These are phyloP conservation scores for Xenoacremonium recifei DNA, from an alignment of 2,329 filamentous ascomycete species.

Conservation along the genomic window DNA sequence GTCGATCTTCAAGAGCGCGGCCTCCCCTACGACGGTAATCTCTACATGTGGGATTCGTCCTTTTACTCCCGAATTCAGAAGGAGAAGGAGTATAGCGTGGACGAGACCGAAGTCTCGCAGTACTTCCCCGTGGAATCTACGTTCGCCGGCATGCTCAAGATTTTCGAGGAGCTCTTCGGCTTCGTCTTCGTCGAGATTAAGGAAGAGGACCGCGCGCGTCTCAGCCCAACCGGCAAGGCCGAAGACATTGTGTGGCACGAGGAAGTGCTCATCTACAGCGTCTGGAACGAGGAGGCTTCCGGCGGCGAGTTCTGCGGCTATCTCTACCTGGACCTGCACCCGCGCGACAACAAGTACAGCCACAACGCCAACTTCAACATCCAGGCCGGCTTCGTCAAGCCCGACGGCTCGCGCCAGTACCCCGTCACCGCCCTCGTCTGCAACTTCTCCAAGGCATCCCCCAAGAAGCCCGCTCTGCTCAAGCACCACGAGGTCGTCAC, in stretches of 20 bases:
- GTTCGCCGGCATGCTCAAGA: conserved; percentile 74
- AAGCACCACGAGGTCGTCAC: conserved; percentile 84
- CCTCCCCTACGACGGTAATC: conserved; percentile 61
- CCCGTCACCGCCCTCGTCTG: conserved; percentile 79
- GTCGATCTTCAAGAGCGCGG: conserved; percentile 61
- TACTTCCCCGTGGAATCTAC: conserved; percentile 79
- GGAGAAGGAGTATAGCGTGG: conserved; percentile 76
- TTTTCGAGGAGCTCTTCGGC: conserved; percentile 81
- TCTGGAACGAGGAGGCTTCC: conserved; percentile 74
- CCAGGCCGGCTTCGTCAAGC: conserved; percentile 66
- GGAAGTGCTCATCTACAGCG: conserved; percentile 78
- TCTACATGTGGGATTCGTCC: conserved; percentile 80
- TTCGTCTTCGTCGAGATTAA: conserved; percentile 74
- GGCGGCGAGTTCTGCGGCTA: conserved; percentile 76
- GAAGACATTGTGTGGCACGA: conserved; percentile 78
- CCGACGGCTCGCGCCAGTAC: conserved; percentile 70
- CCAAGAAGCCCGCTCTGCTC: conserved; percentile 72
- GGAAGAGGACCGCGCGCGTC: conserved; percentile 60
- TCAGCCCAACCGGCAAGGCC: conserved; percentile 66
- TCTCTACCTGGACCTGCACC: conserved; percentile 79
- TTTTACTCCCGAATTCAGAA: conserved; percentile 81
- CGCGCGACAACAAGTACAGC: conserved; percentile 78
- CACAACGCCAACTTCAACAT: conserved; percentile 85
- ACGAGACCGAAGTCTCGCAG: conserved; percentile 77
- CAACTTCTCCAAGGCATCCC: conserved; percentile 80